Evolutionary conservation across 768 basidiomycete species (phyloP), one percentile per base, ranked within the genome.

Genomic region (Neoboletus magnificus): DNA sequence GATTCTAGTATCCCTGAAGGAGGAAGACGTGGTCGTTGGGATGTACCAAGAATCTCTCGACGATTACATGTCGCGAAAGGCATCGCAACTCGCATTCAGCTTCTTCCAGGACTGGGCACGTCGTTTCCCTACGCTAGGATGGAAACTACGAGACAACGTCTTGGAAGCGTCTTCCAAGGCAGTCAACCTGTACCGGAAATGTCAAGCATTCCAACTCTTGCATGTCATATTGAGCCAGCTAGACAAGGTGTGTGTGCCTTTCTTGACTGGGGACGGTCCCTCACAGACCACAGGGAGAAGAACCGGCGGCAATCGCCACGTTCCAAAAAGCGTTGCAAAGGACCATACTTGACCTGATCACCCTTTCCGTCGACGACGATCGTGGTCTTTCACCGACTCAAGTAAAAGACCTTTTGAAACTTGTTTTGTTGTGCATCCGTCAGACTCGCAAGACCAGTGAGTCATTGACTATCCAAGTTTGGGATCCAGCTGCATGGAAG

Each of bases 71-170:
- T 84, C 82, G 7, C 82, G 91, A 55, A 97, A 96, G 74, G 82
- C 84, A 42, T 94, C 92, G 4, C 76, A 81, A 29, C 77, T 95
- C 43, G 86, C 87, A 62, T 69, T 81, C 5, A 72, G 69, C 44
- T 94, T 94, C 76, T 87, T 98, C 76, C 77, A 83, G 45, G 89
- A 92, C 51, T 89, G 89, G 66, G 76, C 89, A 56, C 79, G 79
- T 20, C 84, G 89, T 37, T 81, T 82, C 70, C 84, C 90, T 0
- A 53, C 69, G 4, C 72, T 78, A 15, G 89, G 82, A 20, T 93
- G 92, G 89, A 67, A 60, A 35, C 69, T 93, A 22, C 82, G 85
- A 11, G 68, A 76, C 18, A 77, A 81, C 52, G 67, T 96, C n/a
- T 59, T 91, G 36, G 75, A 78, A 18, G 71, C 83, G 9, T 76